Conservation (phyloP, 2,329 filamentous ascomycete species). For the Chrysoporthe austroafricana region DNA sequence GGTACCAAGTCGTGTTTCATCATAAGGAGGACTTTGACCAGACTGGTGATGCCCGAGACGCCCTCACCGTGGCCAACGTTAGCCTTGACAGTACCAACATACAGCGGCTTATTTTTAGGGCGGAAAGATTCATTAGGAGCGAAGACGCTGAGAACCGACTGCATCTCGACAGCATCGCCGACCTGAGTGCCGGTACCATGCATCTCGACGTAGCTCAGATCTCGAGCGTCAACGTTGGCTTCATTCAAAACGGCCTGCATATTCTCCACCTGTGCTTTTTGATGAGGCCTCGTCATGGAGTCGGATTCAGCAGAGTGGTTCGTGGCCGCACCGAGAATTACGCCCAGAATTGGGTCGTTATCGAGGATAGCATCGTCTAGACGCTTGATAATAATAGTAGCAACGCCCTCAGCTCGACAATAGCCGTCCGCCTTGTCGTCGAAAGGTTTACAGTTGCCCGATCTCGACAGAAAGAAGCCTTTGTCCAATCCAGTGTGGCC, state of each 20-base stretch:
- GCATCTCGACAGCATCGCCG: conserved; percentile 69
- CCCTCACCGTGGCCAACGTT: conserved; percentile 56
- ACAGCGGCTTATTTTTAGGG: conserved; percentile 45
- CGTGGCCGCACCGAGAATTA: conserved; percentile 65
- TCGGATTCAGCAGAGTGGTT: conserved; percentile 74
- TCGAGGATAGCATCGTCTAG: conserved; percentile 53
- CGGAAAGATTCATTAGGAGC: conserved; percentile 53
- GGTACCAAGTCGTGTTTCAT: conserved; percentile 51
- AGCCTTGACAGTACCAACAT: conserved; percentile 42
- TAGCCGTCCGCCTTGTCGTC: conserved; percentile 67
- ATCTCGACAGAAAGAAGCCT: conserved; percentile 64
- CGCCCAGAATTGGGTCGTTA: conserved; percentile 67
- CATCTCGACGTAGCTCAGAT: conserved; percentile 69
- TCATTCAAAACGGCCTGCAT: conserved; percentile 62
- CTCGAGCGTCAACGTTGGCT: conserved; percentile 55
- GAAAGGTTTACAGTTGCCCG: conserved; percentile 51
- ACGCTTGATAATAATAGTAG: conserved; percentile 52
- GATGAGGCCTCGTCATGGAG: conserved; percentile 74
- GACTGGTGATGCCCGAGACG: conserved; percentile 44
- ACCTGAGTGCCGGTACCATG: conserved; percentile 74
- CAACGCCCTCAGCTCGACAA: conserved; percentile 55
- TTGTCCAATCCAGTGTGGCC: conserved; percentile 66
- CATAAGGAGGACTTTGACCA: conserved; percentile 56
- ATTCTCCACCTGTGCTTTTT: conserved; percentile 62
- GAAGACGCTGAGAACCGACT: conserved; percentile 62